Evolutionary conservation across 1,284 basidiomycete species (phyloP), one percentile per base, ranked within the genome.

Genomic region (Irpex sp.): DNA sequence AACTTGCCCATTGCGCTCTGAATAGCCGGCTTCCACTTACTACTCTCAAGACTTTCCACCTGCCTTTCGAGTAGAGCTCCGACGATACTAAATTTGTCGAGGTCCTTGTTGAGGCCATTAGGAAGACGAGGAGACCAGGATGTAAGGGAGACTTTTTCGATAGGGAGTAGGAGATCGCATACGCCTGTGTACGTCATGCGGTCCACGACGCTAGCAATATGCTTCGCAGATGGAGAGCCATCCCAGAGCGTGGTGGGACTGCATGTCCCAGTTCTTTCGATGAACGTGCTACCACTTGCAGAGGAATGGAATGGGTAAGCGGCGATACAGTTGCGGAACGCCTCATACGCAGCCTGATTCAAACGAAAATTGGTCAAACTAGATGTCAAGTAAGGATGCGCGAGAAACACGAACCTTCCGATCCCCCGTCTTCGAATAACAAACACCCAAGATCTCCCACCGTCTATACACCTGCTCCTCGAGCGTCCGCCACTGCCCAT

Each of bases 381-480:
- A 26, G 26, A 26, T 3, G 26, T 2, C 26, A 26, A 26, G 26
- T 26, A 26, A 26, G 2, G 4, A 26, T 21, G 26, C 3, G 26
- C 26, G 26, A 26, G 26, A 26, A 26, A 26, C 26, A 26, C 78
- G 13, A 54, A 88, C 88, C 81, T 83, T 84, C 17, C 88, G 79
- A 69, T 94, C 88, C 0, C 86, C 87, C 50, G 85, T 86, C 72
- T 90, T 93, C 47, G 82, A 80, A 70, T 85, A 86, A 71, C 90
- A 93, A 2, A 88, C 84, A 0, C 84, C 92, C 21, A 95, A 77
- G n/a, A 94, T 75, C 73, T 95, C 92, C 81, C 86, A 93, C 47
- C 93, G 78, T 47, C 86, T 81, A 66, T 83, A 85, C 35, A 92
- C 65, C 66, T 89, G 86, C 26, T 87, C 83, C 63, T 84, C 80